These are phyloP conservation scores for Aspergillus sparsus DNA, from an alignment of 495 filamentous ascomycete genomes.

Conservation along the genomic window DNA sequence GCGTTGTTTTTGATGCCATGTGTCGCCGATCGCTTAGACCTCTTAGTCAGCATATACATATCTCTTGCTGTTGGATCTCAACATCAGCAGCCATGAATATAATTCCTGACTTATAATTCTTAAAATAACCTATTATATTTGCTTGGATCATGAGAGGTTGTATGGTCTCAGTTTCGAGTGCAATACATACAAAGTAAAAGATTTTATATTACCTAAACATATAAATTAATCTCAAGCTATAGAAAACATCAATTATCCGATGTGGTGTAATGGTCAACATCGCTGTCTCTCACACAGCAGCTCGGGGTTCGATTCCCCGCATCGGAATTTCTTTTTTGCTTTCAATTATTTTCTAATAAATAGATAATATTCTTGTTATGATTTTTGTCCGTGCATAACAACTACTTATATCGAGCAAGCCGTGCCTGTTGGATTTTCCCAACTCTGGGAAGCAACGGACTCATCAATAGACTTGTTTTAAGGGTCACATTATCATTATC, in stretches of 20 bases:
- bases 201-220: too few relatives aligned
- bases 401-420: neutral
- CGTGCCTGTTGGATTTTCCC: neutral
- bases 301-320: slow-evolving; percentile 39
- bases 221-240: too few relatives aligned
- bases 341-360: neutral
- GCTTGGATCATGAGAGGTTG: neutral
- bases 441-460: neutral
- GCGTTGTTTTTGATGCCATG: slow-evolving; percentile 8
- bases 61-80: neutral
- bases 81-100: slow-evolving; percentile 4
- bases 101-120: neutral
- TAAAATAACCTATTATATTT: neutral
- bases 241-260: slow-evolving; percentile 26
- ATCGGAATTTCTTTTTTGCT: slow-evolving; percentile 26
- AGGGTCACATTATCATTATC: neutral
- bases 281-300: slow-evolving; percentile 38
- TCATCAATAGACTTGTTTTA: neutral
- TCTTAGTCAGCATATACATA: slow-evolving; percentile 14
- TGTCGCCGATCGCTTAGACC: slow-evolving; percentile 3
- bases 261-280: slow-evolving; percentile 41
- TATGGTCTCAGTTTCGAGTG: too few relatives aligned
- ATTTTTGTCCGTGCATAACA: neutral
- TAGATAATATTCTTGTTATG: neutral
- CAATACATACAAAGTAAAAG: too few relatives aligned